phyloP scores from a whole-genome alignment of 148 eudicot genomes.

The Arbutus unedo region DNA sequence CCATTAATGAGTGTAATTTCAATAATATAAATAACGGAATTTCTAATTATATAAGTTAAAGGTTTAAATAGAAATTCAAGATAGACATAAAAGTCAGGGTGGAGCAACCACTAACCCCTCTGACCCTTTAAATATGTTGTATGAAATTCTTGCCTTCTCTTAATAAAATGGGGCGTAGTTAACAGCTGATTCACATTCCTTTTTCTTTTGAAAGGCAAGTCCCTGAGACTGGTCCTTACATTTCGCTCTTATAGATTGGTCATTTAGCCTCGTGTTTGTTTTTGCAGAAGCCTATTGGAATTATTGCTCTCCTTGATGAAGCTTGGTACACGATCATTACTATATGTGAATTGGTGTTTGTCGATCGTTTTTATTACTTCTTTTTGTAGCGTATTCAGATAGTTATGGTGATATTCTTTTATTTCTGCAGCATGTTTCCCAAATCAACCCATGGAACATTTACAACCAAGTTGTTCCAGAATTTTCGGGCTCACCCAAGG shows the following conservation, averaged over 20 bases:
- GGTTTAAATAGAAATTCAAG: too few relatives aligned
- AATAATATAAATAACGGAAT: too few relatives aligned
- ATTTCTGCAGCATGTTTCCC: slow-evolving; percentile 88
- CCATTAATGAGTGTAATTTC: too few relatives aligned
- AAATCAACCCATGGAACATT: slow-evolving; percentile 92
- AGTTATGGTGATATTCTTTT: slow-evolving; percentile 12
- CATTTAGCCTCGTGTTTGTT: slow-evolving; percentile 14
- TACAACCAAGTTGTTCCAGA: slow-evolving; percentile 85
- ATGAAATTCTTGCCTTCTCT: too few relatives aligned
- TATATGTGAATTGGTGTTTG: slow-evolving; percentile 22
- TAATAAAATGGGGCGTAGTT: background rate
- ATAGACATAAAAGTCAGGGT: too few relatives aligned
- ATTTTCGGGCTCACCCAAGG: slow-evolving; percentile 72
- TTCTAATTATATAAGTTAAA: too few relatives aligned
- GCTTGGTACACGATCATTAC: slow-evolving; percentile 64
- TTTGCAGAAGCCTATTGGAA: slow-evolving; percentile 95
- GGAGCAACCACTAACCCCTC: too few relatives aligned
- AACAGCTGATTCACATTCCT: slow-evolving; percentile 1
- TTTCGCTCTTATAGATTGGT: too few relatives aligned
- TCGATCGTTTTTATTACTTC: slow-evolving; percentile 11
- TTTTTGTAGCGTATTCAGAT: slow-evolving; percentile 6
- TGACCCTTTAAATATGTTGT: too few relatives aligned
- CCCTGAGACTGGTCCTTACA: background rate
- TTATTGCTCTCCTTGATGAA: slow-evolving; percentile 92
- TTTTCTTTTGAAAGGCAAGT: background rate